Percentiles rank a stretch among this genome's conserved stretches.
These are phyloP conservation scores for Pulveroboletus ravenelii DNA, from an alignment of 768 basidiomycete species.

Conservation along the genomic window DNA sequence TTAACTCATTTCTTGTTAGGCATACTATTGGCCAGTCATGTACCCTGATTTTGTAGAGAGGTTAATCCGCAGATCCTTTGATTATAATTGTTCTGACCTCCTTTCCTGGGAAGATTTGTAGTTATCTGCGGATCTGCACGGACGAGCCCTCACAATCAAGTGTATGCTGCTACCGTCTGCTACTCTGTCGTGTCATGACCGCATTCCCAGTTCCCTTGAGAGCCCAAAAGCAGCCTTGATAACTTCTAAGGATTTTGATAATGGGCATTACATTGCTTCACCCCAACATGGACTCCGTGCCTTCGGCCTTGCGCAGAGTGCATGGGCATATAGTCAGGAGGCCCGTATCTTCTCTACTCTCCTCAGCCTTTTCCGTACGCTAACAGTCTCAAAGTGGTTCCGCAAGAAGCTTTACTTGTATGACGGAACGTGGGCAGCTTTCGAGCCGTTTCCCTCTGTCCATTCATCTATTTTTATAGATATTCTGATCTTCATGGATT, in stretches of 20 bases:
- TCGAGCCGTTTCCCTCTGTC: neutral
- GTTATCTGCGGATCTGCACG: constrained; percentile 51
- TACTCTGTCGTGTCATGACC: neutral
- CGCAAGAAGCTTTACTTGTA: constrained; percentile 42
- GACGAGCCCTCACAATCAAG: constrained; percentile 52
- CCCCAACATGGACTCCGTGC: constrained; percentile 51
- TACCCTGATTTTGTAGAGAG: constrained; percentile 52
- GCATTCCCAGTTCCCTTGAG: constrained; percentile 48
- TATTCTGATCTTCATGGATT: constrained; percentile 46
- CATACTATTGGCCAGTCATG: constrained; percentile 53
- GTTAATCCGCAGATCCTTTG: constrained; percentile 18
- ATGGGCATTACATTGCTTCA: constrained; percentile 45
- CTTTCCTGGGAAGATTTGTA: constrained; percentile 37
- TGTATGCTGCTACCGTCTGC: constrained; percentile 29
- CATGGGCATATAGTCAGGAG: constrained; percentile 57
- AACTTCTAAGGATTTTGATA: constrained; percentile 50
- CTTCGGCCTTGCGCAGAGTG: constrained; percentile 51
- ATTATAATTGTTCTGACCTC: neutral
- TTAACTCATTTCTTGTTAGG: constrained; percentile 26
- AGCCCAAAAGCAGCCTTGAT: constrained; percentile 51
- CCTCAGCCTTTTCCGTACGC: neutral
- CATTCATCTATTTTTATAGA: constrained; percentile 20
- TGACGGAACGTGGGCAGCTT: constrained; percentile 34
- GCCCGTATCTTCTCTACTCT: constrained; percentile 25
- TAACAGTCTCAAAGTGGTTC: constrained; percentile 43